Percentiles rank a stretch among this genome's conserved stretches.
Evolutionary conservation across 2,329 filamentous ascomycete species (phyloP).

Genomic region (Xylaria sp.): DNA sequence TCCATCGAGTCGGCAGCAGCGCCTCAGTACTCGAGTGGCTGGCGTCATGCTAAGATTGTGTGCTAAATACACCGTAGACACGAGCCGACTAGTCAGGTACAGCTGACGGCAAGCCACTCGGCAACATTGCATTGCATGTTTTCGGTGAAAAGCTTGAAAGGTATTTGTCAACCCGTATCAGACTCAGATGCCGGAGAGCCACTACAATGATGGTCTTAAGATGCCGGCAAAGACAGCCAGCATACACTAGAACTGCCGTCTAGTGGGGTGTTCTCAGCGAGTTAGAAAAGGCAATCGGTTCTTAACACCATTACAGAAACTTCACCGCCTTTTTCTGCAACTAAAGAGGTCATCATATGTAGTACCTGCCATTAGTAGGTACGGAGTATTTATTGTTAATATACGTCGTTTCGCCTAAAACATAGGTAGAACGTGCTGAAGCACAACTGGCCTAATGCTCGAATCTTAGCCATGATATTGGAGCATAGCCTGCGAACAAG

Average conservation of each 20-base stretch:
- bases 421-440: no score
- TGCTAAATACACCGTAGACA: conserved; percentile 2
- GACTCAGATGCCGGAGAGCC: background rate
- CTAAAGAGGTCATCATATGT: background rate
- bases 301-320: conserved; percentile 5
- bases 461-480: background rate
- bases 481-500: background rate
- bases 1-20: background rate
- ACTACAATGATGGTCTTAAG: conserved; percentile 8
- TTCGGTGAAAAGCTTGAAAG: conserved; percentile 27
- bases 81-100: conserved; percentile 2
- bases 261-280: conserved; percentile 21
- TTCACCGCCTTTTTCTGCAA: conserved; percentile 18
- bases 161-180: conserved; percentile 16
- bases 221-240: conserved; percentile 13
- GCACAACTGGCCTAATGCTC: background rate
- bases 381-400: no score
- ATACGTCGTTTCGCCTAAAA: no score
- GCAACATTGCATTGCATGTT: conserved; percentile 16
- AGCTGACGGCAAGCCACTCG: conserved; percentile 15
- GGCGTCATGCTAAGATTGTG: conserved; percentile 18
- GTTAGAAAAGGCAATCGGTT: conserved; percentile 12
- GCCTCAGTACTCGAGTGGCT: background rate
- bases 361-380: no score
- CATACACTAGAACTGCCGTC: conserved; percentile 5